phyloP scores from a whole-genome alignment of 305 asterid genomes.

The Solanum chacoense region DNA sequence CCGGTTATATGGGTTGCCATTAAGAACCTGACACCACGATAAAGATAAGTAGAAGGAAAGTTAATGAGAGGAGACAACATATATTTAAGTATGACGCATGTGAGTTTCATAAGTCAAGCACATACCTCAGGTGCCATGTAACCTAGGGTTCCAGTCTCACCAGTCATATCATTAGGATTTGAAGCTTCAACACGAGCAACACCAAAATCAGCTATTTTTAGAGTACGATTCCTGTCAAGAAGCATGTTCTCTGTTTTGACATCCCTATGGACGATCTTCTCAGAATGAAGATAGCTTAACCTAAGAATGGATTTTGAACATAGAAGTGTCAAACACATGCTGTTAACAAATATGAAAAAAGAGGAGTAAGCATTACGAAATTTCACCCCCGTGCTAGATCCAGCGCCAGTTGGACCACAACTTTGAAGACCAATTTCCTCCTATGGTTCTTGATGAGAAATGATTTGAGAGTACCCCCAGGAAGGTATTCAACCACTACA shows the following conservation, averaged over 20 bases:
- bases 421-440: slow-evolving; percentile 54
- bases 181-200: slow-evolving; percentile 79
- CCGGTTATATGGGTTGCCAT: slow-evolving; percentile 63
- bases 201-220: slow-evolving; percentile 73
- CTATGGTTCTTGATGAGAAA: slow-evolving; percentile 58
- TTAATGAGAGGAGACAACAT: not conserved
- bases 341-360: not conserved
- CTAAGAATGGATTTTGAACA: slow-evolving; percentile 13
- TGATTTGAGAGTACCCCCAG: slow-evolving; percentile 60
- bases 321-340: not conserved
- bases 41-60: not conserved
- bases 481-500: slow-evolving; percentile 67
- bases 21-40: slow-evolving; percentile 35
- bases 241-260: slow-evolving; percentile 84
- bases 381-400: slow-evolving; percentile 78
- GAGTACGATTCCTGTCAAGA: slow-evolving; percentile 52
- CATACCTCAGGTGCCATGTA: slow-evolving; percentile 86
- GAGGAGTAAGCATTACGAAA: not conserved
- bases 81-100: not conserved
- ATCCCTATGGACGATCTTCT: slow-evolving; percentile 69
- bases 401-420: slow-evolving; percentile 56
- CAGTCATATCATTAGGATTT: slow-evolving; percentile 76
- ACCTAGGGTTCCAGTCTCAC: slow-evolving; percentile 79
- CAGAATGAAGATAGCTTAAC: slow-evolving; percentile 56
- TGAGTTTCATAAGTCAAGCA: not conserved